Percentiles rank a stretch among this genome's conserved stretches.
These are phyloP conservation scores for Remersonia thermophila DNA, from an alignment of 2,329 filamentous ascomycete species.

Conservation along the genomic window DNA sequence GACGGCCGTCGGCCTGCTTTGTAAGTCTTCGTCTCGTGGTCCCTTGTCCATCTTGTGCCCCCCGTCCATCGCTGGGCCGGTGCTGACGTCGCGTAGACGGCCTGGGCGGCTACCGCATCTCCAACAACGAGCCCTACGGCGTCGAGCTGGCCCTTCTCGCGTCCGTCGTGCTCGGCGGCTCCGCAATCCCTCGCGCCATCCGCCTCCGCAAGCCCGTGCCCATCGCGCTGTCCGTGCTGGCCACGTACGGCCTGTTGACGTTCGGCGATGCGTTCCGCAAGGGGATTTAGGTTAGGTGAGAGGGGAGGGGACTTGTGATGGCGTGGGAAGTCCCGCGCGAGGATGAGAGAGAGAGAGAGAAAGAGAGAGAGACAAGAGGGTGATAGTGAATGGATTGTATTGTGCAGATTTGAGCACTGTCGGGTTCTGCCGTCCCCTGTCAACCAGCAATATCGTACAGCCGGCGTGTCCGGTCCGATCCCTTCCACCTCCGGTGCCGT, in stretches of 20 bases:
- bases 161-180: constrained; percentile 70
- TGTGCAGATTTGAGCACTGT: constrained; percentile 4
- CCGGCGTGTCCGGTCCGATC: not conserved
- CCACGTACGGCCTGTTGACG: constrained; percentile 63
- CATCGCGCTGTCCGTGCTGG: constrained; percentile 63
- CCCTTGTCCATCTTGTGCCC: not conserved
- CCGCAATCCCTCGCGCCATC: constrained; percentile 76
- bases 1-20: constrained; percentile 60
- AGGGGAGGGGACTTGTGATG: too few relatives aligned
- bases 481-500: not conserved
- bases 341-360: not conserved
- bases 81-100: constrained; percentile 40
- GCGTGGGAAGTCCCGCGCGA: too few relatives aligned
- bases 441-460: constrained; percentile 1
- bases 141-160: constrained; percentile 82
- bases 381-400: constrained; percentile 2
- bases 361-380: not conserved
- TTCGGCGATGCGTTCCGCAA: constrained; percentile 60
- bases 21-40: constrained; percentile 35
- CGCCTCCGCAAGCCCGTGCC: constrained; percentile 76
- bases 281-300: constrained; percentile 25
- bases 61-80: not conserved
- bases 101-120: constrained; percentile 69
- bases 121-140: constrained; percentile 64
- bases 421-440: too few relatives aligned